A percentile compares a stretch with the other conserved stretches of the same genome.
These are phyloP conservation scores for Gossypium trilobum DNA, from an alignment of 441 rosid species.

Conservation along the genomic window DNA sequence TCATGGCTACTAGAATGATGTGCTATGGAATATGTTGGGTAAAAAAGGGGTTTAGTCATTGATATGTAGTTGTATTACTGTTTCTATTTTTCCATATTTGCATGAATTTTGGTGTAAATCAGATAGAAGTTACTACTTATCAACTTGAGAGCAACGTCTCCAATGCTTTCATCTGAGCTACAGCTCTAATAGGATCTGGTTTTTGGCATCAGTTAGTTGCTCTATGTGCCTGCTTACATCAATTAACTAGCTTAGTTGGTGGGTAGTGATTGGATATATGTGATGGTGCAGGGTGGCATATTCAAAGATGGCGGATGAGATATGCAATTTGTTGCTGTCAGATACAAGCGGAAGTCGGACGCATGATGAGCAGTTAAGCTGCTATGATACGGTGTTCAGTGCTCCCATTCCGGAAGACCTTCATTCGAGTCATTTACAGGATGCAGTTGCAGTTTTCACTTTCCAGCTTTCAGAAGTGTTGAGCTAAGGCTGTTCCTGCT, in stretches of 20 bases:
- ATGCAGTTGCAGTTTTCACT: constrained; percentile 71
- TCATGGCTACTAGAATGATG: neutral
- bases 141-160: neutral
- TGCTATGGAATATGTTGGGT: neutral
- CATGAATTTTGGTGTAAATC: neutral
- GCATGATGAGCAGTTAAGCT: constrained; percentile 58
- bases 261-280: neutral
- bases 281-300: constrained; percentile 51
- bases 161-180: neutral
- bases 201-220: neutral
- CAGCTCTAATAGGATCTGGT: neutral
- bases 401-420: constrained; percentile 70
- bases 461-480: constrained; percentile 56
- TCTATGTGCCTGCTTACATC: neutral
- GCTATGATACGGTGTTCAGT: constrained; percentile 52
- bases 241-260: neutral
- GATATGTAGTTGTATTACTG: neutral
- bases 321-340: constrained; percentile 48
- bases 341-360: constrained; percentile 34
- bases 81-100: neutral
- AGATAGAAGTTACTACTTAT: neutral
- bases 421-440: constrained; percentile 70
- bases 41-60: neutral
- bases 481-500: neutral
- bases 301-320: constrained; percentile 84